Evolutionary conservation across 805 yeast genomes (phyloP), one percentile per base, ranked within the genome.

Genomic region (Teunomyces barrocoloradensis): DNA sequence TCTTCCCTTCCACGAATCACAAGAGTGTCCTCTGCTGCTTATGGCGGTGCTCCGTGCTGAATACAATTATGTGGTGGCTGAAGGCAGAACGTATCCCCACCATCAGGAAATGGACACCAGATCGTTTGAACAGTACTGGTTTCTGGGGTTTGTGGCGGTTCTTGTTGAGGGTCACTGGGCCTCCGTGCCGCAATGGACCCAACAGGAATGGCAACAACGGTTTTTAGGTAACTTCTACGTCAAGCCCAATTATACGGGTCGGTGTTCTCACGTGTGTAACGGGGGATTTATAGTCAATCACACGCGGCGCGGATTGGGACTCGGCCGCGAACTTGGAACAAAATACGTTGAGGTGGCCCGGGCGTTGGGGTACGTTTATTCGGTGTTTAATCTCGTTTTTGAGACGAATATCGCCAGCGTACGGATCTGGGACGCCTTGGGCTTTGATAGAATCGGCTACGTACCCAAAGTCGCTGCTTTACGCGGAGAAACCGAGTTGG

Each of bases 331-430:
- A n/a, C 59, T 91, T 59, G 97, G 95, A 4, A 68, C 69, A 47
- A 68, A 77, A 37, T 91, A 87, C 60, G 60, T 89, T 39, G 61
- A 67, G 43, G 82, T 85, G 80, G 97, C 94, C 0, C 91, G 95
- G 0, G 58, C 74, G 43, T 66, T 91, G 28, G 96, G 96, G 0
- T 91, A 85, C 65, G 80, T 76, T 5, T 88, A 88, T 58, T 84
- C 92, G 5, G 92, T 91, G 11, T 91, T 87, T 74, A 91, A 91
- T 64, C 73, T 91, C 43, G 98, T 91, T 0, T 91, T 85, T 60
- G 94, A 75, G 43, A 83, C 90, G 2, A 91, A 91, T 60, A 69
- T 68, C 3, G 96, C 90, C 2, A 87, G 96, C 57, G 63, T 74
- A 56, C 76, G 69, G 57, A 85, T 87, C 45, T 91, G 98, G 97